These are phyloP conservation scores for Tuber aestivum DNA, from an alignment of 495 filamentous ascomycete genomes.

Conservation along the genomic window DNA sequence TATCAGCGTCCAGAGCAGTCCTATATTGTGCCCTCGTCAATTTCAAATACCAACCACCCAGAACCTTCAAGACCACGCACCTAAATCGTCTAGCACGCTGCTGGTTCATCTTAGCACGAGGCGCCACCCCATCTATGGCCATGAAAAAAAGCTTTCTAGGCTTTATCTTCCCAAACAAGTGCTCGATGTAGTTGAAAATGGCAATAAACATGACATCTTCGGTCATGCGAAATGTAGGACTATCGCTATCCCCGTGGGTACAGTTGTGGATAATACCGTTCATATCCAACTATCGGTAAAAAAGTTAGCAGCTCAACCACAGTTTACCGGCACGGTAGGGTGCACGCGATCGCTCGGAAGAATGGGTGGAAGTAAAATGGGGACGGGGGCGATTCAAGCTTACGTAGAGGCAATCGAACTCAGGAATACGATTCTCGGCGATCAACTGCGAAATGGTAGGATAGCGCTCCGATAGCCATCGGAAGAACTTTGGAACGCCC, in stretches of 20 bases:
- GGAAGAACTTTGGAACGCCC: constrained; percentile 90
- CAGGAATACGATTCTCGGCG: constrained; percentile 96
- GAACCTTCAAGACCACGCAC: neutral
- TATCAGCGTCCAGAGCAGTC: constrained; percentile 85
- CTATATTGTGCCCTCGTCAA: constrained; percentile 8
- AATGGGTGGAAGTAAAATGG: neutral
- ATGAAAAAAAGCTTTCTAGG: constrained; percentile 98
- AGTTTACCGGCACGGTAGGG: neutral
- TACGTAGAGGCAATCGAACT: constrained; percentile 95
- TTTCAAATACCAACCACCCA: neutral
- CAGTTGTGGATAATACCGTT: constrained; percentile 99
- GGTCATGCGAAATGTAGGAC: constrained; percentile 82
- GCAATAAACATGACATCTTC: constrained; percentile 99
- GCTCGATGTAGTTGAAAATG: constrained; percentile 99
- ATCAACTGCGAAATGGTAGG: constrained; percentile 98
- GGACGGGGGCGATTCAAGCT: constrained; percentile 29
- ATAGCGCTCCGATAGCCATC: constrained; percentile 99
- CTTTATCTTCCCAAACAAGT: constrained; percentile 97
- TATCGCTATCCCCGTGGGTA: constrained; percentile 85
- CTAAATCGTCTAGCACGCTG: constrained; percentile 93
- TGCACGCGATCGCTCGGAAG: constrained; percentile 17
- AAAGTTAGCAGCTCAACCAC: neutral
- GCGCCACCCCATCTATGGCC: constrained; percentile 97
- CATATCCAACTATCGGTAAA: constrained; percentile 67
- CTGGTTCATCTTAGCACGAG: constrained; percentile 99